Percentiles rank a stretch among this genome's conserved stretches.
phyloP scores from a whole-genome alignment of 805 yeast genomes.

The Ogataea corticis region DNA sequence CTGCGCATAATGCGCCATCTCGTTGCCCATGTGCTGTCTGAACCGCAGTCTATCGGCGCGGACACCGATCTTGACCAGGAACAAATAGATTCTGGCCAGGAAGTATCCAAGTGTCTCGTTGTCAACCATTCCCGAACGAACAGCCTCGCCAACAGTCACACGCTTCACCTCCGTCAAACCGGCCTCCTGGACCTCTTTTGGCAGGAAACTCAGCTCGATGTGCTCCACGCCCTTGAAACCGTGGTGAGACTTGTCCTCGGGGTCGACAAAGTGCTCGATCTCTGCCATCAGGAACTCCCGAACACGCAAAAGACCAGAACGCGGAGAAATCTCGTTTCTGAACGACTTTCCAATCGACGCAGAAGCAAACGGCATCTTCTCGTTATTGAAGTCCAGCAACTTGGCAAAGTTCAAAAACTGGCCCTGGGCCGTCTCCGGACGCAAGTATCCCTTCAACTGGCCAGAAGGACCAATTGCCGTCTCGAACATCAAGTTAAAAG shows the following conservation, averaged over 20 bases:
- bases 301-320: conserved; percentile 95
- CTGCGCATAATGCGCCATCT: conserved; percentile 99
- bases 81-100: conserved; percentile 86
- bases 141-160: conserved; percentile 88
- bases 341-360: conserved; percentile 98
- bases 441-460: conserved; percentile 86
- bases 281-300: conserved; percentile 99
- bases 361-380: conserved; percentile 98
- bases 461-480: conserved; percentile 99
- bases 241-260: conserved; percentile 78
- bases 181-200: conserved; percentile 82
- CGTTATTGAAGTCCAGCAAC: conserved; percentile 90
- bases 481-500: conserved; percentile 98
- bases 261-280: conserved; percentile 98
- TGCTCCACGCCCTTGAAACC: conserved; percentile 77
- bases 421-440: conserved; percentile 99
- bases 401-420: conserved; percentile 95
- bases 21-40: conserved; percentile 98
- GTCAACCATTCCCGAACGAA: conserved; percentile 81
- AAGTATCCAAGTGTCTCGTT: conserved; percentile 97
- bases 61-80: conserved; percentile 87
- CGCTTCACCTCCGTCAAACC: conserved; percentile 73
- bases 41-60: conserved; percentile 82
- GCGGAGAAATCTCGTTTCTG: conserved; percentile 98
- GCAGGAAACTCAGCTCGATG: conserved; percentile 72